Base-by-base conservation (phyloP, 495 filamentous ascomycete genomes). In the Terfezia claveryi region DNA sequence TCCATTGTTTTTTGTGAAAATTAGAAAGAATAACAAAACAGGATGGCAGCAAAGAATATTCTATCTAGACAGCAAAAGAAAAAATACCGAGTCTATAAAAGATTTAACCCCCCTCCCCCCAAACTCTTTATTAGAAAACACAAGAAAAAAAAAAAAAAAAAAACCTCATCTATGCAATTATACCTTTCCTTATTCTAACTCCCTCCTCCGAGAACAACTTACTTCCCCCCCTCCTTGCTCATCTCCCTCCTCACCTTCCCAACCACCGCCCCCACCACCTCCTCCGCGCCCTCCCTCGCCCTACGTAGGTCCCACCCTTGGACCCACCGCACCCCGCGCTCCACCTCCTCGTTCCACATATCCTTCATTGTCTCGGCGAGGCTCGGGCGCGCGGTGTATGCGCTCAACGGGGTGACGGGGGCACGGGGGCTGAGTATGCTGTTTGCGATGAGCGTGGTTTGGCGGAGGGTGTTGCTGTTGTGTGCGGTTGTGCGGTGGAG, bases 311-410 rank as follows among this genome's bases (percentile, higher is more conserved):
- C 74, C 57, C 71, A 76, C n/a, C 69, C 73, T 65, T 82, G 74
- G 49, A 75, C 77, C 75, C 80, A 81, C 51, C 70, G 71, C n/a
- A 80, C 80, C 52, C 79, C 71, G 44, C 68, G 70, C 64, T 83
- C 77, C 36, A 89, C 68, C 68, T 89, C 85, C 46, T 73, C 67
- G 62, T 91, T 89, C 85, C 85, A 91, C 50, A 74, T 68, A 65
- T 87, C 81, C 69, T 91, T 91, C 60, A 81, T 68, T 9, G 76
- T 69, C 61, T 87, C 82, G 38, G 75, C 63, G 57, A 80, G 68
- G 14, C 71, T 71, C 36, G 66, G 58, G 0, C 66, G 61, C 36
- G 58, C 61, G 37, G 59, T 61, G 27, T 67, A 52, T 10, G 63
- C 61, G n/a, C 62, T 46, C 20, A 71, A 61, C 59, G 73, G 60